Evolutionary conservation across 1,284 basidiomycete species (phyloP), one percentile per base, ranked within the genome.

Genomic region (Cronartium ribicola): DNA sequence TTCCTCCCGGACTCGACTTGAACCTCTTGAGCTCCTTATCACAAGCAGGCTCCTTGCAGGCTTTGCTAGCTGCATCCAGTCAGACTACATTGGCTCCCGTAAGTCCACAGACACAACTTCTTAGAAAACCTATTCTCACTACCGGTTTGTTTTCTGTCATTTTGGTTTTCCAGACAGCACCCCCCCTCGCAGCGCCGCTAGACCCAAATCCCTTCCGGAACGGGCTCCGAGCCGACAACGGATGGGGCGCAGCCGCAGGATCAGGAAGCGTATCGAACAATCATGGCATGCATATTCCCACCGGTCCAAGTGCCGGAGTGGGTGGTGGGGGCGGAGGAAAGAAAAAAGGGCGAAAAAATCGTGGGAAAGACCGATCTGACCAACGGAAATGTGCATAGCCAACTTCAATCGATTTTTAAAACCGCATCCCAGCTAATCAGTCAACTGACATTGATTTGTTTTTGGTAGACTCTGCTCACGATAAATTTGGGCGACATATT

Each of bases 231-330:
- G 4, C 17, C 8, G 62, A 73, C 48, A 73, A 73, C 57, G 70
- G 70, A 39, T 73, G 70, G 70, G 64, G 64, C 61, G 70, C 63
- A 46, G 70, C 64, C n/a, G 63, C 70, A 14, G 63, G 63, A 5
- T 73, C 70, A 20, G 70, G 63, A 51, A 20, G 48, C 11, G 51
- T 39, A 22, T 61, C 59, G 37, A 22, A 41, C 55, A 36, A 39
- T 64, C 70, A 64, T 40, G 63, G 66, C 7, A 39, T 57, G 13
- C 65, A 51, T 14, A 73, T 73, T 61, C 63, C 70, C 17, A 66
- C 64, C 62, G 64, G 70, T 20, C 70, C 70, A n/a, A 66, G 70
- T 41, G 64, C 62, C 4, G 69, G 69, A 39, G 59, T 51, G 39
- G 55, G 46, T 40, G 46, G 63, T 10, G 43, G 46, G 22, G 61